Evolutionary conservation across 164 flowering plant genomes (phyloP).

Genomic region (Tetracentron sinense): DNA sequence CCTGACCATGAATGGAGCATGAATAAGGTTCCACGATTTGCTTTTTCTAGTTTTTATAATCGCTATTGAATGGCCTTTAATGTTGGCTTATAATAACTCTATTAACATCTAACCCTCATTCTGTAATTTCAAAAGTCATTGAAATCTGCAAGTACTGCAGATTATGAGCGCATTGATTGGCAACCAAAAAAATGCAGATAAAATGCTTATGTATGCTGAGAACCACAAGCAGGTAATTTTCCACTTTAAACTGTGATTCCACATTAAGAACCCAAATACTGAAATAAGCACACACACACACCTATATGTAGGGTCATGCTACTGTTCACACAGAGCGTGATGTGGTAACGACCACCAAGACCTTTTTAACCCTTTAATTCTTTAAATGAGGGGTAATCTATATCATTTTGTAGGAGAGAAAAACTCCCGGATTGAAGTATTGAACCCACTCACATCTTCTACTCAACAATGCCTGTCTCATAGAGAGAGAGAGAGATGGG

Average conservation of each 20-base stretch:
- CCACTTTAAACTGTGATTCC: background rate
- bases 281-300: no score
- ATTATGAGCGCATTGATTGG: constrained; percentile 58
- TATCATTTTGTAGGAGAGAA: no score
- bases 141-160: constrained; percentile 31
- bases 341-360: no score
- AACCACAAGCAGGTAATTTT: constrained; percentile 84
- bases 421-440: no score
- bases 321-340: no score
- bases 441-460: no score
- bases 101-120: background rate
- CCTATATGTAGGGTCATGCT: no score
- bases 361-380: no score
- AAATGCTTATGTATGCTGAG: constrained; percentile 86
- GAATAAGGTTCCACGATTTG: constrained; percentile 58
- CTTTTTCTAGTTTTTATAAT: background rate
- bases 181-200: constrained; percentile 48
- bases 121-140: background rate
- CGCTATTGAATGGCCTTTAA: no score
- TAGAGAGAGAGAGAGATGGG: no score
- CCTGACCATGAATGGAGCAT: constrained; percentile 92
- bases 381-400: no score
- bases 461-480: no score
- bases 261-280: background rate
- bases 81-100: background rate